Conservation (phyloP, 2,329 filamentous ascomycete genomes). For the Ceratocystis cacaofunesta region DNA sequence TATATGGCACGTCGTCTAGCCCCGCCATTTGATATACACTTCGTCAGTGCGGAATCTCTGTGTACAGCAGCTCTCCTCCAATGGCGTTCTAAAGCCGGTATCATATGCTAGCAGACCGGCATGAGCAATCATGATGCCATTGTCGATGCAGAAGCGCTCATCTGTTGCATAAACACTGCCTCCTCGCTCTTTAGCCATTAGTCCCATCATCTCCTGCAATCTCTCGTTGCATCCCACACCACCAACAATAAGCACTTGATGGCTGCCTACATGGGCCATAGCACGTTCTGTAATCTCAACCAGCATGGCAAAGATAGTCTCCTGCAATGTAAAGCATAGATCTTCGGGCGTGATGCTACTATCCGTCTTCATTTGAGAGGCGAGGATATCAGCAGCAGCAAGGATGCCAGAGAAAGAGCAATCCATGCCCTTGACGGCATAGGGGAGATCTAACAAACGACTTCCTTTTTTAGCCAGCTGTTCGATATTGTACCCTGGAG, state of each 20-base stretch:
- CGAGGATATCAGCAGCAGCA: constrained; percentile 65
- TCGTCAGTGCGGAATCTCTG: constrained; percentile 74
- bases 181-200: constrained; percentile 78
- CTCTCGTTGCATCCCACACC: constrained; percentile 92
- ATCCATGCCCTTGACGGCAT: constrained; percentile 97
- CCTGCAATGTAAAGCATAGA: constrained; percentile 86
- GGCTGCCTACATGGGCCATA: constrained; percentile 91
- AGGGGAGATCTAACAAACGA: constrained; percentile 72
- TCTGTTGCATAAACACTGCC: constrained; percentile 90
- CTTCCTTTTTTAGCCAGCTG: constrained; percentile 66
- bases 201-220: constrained; percentile 94
- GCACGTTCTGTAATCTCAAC: constrained; percentile 97
- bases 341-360: constrained; percentile 61
- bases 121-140: constrained; percentile 99
- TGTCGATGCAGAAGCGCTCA: constrained; percentile 96
- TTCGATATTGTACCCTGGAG: constrained; percentile 96
- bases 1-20: constrained; percentile 26
- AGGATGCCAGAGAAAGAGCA: constrained; percentile 91
- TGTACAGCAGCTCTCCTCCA: constrained; percentile 74
- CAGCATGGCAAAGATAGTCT: constrained; percentile 91
- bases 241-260: constrained; percentile 84
- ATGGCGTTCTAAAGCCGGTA: constrained; percentile 59
- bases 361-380: constrained; percentile 44
- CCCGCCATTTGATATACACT: constrained; percentile 65
- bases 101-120: constrained; percentile 75